A percentile compares a stretch with the other conserved stretches of the same genome.
phyloP scores from a whole-genome alignment of 208 protist species.

The Angomonas ambiguus region DNA sequence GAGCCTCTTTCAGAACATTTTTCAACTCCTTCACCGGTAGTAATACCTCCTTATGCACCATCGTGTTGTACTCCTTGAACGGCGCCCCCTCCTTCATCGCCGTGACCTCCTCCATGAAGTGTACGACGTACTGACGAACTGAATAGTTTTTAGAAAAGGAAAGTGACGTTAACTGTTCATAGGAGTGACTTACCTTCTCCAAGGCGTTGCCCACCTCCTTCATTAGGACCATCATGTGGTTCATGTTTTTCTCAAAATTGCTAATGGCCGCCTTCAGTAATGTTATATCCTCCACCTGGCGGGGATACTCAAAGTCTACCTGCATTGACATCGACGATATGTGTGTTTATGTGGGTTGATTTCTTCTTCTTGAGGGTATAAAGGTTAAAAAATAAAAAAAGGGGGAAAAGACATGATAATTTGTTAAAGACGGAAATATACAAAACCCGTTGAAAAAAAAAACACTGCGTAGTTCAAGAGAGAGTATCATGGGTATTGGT shows the following conservation, averaged over 20 bases:
- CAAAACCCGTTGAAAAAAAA: too few species aligned
- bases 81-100: conserved; percentile 39
- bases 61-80: conserved; percentile 51
- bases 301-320: conserved; percentile 26
- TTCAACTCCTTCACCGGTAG: conserved; percentile 28
- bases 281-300: conserved; percentile 33
- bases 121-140: conserved; percentile 28
- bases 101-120: conserved; percentile 31
- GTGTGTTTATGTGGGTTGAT: neutral
- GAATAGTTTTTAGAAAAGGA: conserved; percentile 28
- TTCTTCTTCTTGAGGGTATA: too few species aligned
- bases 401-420: neutral
- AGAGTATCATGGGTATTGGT: too few species aligned
- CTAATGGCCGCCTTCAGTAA: conserved; percentile 22
- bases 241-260: conserved; percentile 39
- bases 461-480: too few species aligned
- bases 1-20: conserved; percentile 19
- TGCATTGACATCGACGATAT: conserved; percentile 32
- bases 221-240: conserved; percentile 51
- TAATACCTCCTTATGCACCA: conserved; percentile 47
- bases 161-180: conserved; percentile 37
- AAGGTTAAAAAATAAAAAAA: neutral
- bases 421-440: neutral
- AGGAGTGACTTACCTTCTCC: conserved; percentile 41
- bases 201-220: conserved; percentile 48